These are phyloP conservation scores for Actinomortierella wolfii DNA, from an alignment of 371 early-diverging fungal species.

Conservation along the genomic window DNA sequence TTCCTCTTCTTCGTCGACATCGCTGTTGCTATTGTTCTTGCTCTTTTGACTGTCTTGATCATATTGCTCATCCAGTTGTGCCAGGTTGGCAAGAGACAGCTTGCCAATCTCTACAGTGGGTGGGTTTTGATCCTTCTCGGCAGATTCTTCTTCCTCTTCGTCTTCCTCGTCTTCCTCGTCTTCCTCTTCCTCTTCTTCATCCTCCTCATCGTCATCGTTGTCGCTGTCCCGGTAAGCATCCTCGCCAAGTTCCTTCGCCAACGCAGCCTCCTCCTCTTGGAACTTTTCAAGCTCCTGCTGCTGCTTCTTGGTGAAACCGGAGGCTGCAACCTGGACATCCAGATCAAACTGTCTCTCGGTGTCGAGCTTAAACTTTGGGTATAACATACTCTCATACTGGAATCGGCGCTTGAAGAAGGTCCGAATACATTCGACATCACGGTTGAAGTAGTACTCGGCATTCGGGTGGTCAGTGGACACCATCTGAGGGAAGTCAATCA, in stretches of 20 bases:
- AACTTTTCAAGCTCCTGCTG: slow-evolving; percentile 85
- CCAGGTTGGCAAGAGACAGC: slow-evolving; percentile 37
- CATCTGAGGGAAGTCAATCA: slow-evolving; percentile 99
- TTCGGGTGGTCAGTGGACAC: slow-evolving; percentile 94
- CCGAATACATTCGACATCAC: slow-evolving; percentile 98
- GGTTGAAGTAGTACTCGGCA: slow-evolving; percentile 95
- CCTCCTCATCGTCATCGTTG: slow-evolving; percentile 42
- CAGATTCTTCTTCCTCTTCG: slow-evolving; percentile 21
- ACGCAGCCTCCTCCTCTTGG: slow-evolving; percentile 43
- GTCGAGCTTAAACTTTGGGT: slow-evolving; percentile 88
- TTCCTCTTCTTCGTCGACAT: slow-evolving; percentile 42
- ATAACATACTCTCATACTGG: slow-evolving; percentile 86
- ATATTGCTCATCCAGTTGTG: slow-evolving; percentile 43
- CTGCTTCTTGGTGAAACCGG: slow-evolving; percentile 91
- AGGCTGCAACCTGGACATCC: slow-evolving; percentile 95
- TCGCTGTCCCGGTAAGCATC: slow-evolving; percentile 41
- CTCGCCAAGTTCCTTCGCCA: slow-evolving; percentile 54
- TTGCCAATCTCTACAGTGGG: slow-evolving; percentile 24
- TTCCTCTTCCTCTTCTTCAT: slow-evolving; percentile 45
- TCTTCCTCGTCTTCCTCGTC: slow-evolving; percentile 40
- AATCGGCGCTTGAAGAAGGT: slow-evolving; percentile 91
- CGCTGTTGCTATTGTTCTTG: slow-evolving; percentile 18
- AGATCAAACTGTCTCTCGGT: slow-evolving; percentile 84
- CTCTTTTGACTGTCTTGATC: slow-evolving; percentile 11
- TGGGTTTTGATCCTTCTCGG: not conserved